Percentiles rank a stretch among this genome's conserved stretches.
Conservation (phyloP, 257 asterid genomes). For the Lycium ferocissimum region DNA sequence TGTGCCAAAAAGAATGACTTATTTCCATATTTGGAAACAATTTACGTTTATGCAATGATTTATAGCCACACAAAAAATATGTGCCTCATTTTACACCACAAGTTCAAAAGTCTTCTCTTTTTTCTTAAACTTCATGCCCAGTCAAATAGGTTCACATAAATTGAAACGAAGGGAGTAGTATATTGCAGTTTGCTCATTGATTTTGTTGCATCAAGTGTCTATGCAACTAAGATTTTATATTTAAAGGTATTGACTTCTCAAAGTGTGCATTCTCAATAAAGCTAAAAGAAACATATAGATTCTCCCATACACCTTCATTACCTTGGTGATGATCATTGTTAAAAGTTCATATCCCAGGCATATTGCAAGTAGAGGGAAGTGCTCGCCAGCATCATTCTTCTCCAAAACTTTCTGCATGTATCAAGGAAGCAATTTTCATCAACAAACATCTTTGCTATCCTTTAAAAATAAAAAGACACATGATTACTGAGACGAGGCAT, state of each 20-base stretch:
- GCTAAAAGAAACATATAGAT: background rate
- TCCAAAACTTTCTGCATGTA: conserved; percentile 62
- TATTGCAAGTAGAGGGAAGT: conserved; percentile 87
- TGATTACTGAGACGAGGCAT: no score
- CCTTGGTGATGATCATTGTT: conserved; percentile 87
- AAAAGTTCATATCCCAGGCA: conserved; percentile 94
- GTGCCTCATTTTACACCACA: no score
- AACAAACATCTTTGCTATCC: background rate
- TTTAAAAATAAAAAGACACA: no score
- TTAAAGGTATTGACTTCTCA: background rate
- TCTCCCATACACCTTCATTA: conserved; percentile 27
- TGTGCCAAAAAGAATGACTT: no score
- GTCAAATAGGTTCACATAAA: no score
- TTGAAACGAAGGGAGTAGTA: no score
- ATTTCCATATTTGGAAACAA: no score
- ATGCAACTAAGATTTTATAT: background rate
- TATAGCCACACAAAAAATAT: no score
- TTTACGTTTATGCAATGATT: no score
- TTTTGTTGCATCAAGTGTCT: background rate
- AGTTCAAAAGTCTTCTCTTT: no score
- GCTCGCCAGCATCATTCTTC: conserved; percentile 85
- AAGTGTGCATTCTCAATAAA: background rate
- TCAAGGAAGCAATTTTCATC: background rate
- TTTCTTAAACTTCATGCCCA: no score
- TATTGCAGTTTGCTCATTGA: background rate